Percentiles rank a stretch among this genome's conserved stretches.
Evolutionary conservation across 139 green algal species (phyloP).

Genomic region (Raphidocelis subcapitata): DNA sequence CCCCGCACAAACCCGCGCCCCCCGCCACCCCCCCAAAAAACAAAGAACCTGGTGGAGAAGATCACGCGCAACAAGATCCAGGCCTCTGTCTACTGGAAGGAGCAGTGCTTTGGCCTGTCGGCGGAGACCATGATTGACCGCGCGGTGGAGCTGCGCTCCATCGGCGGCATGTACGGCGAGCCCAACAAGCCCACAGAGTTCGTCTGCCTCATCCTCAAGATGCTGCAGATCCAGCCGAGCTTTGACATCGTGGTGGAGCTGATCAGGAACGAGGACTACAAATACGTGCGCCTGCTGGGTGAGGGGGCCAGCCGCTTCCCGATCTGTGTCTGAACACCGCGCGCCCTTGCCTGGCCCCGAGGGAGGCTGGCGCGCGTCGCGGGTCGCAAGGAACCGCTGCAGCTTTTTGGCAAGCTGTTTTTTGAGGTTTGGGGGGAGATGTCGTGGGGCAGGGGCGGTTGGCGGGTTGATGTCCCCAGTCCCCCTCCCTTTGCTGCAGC

Average conservation of each 20-base stretch:
- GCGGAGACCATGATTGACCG: slow-evolving; percentile 96
- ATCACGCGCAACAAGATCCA: slow-evolving; percentile 95
- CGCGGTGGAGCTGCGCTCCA: slow-evolving; percentile 81
- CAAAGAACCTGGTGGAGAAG: slow-evolving; percentile 92
- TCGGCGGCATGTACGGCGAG: slow-evolving; percentile 87
- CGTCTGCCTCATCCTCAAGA: slow-evolving; percentile 95
- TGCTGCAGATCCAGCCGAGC: slow-evolving; percentile 98
- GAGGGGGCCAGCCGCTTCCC: not conserved
- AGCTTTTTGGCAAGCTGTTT: no score
- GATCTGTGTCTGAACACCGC: not conserved
- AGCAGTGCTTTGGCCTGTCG: slow-evolving; percentile 96
- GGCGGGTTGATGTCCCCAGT: no score
- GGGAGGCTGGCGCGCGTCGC: no score
- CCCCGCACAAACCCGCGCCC: not conserved
- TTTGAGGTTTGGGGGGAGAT: no score
- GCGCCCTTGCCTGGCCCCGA: not conserved
- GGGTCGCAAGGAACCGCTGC: no score
- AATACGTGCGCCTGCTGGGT: slow-evolving; percentile 91
- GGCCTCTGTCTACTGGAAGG: slow-evolving; percentile 94
- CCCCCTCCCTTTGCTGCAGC: no score
- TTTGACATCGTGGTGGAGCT: slow-evolving; percentile 98
- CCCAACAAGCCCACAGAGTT: slow-evolving; percentile 85
- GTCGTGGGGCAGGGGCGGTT: no score
- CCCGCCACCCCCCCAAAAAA: not conserved
- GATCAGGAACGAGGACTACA: slow-evolving; percentile 98